A percentile compares a stretch with the other conserved stretches of the same genome.
Evolutionary conservation across 148 eudicot genomes (phyloP).

Genomic region (Nepenthes gracilis): DNA sequence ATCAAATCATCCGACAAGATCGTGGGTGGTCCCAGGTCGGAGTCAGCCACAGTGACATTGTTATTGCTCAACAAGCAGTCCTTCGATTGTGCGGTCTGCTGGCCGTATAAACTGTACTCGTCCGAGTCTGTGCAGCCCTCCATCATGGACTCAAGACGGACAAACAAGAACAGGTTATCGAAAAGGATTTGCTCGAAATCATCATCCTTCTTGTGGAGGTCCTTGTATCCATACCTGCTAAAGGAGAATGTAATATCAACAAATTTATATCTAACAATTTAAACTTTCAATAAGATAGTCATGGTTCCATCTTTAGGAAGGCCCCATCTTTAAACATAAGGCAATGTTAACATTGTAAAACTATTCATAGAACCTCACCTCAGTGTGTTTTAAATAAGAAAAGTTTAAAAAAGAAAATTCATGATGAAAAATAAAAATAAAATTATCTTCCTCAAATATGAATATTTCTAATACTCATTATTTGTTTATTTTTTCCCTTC

Average conservation of each 20-base stretch:
- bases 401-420: too few species aligned
- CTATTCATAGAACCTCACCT: too few species aligned
- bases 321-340: too few species aligned
- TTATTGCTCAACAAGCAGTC: slow-evolving; percentile 23
- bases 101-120: slow-evolving; percentile 73
- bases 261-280: too few species aligned
- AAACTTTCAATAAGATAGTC: too few species aligned
- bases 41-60: not conserved
- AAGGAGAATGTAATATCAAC: not conserved
- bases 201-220: slow-evolving; percentile 86
- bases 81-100: slow-evolving; percentile 47
- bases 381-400: too few species aligned
- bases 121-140: slow-evolving; percentile 94
- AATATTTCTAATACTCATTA: too few species aligned
- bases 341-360: too few species aligned
- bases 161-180: slow-evolving; percentile 69
- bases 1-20: slow-evolving; percentile 65
- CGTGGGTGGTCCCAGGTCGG: slow-evolving; percentile 14
- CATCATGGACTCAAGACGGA: slow-evolving; percentile 93
- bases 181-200: slow-evolving; percentile 82
- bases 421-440: too few species aligned
- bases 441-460: too few species aligned
- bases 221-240: slow-evolving; percentile 70
- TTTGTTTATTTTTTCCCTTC: too few species aligned
- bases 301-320: too few species aligned